Evolutionary conservation across 2,329 filamentous ascomycete genomes (phyloP), one percentile per base, ranked within the genome.

Genomic region (Xylariomycetidae sp.): DNA sequence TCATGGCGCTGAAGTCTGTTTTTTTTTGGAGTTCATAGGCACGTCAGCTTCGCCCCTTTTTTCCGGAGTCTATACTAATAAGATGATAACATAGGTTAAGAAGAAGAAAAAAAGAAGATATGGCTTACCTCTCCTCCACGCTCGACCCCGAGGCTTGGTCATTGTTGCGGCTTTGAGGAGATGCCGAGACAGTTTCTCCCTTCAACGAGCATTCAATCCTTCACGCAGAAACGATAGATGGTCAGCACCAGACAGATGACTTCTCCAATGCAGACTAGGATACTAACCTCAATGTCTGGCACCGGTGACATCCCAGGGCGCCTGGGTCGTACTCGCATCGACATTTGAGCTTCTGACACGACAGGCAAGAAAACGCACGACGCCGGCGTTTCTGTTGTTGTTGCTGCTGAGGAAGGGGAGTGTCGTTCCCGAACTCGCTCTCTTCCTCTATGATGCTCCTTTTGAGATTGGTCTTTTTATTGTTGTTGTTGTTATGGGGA

Each of bases 251-350:
- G n/a, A n/a, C n/a, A n/a, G n/a, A n/a, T n/a, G n/a, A n/a, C n/a
- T n/a, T n/a, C n/a, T n/a, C n/a, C n/a, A n/a, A n/a, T n/a, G n/a
- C n/a, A n/a, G n/a, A n/a, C n/a, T n/a, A n/a, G n/a, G n/a, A 13
- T 25, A 38, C 48, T 14, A 34, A 53, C 51, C 51, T 53, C 31
- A 54, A 37, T 16, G 50, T 54, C 27, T 53, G 50, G 25, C 51
- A 54, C 3, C 51, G 49, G 27, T 51, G 51, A 30, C 51, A 54
- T 9, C 49, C 50, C 23, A 36, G 44, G 3, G 50, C 36, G 4
- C 48, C 48, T 5, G 43, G 31, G n/a, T 53, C 50, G 17, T 53
- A 54, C 28, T 53, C 50, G 40, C 51, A 54, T 35, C 51, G 41
- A 27, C 50, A 53, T 32, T 53, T 53, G 25, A 54, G 23, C 20